A percentile compares a stretch with the other conserved stretches of the same genome.
Conservation (phyloP, 1,284 basidiomycete species). For the Ceratobasidium sp. region DNA sequence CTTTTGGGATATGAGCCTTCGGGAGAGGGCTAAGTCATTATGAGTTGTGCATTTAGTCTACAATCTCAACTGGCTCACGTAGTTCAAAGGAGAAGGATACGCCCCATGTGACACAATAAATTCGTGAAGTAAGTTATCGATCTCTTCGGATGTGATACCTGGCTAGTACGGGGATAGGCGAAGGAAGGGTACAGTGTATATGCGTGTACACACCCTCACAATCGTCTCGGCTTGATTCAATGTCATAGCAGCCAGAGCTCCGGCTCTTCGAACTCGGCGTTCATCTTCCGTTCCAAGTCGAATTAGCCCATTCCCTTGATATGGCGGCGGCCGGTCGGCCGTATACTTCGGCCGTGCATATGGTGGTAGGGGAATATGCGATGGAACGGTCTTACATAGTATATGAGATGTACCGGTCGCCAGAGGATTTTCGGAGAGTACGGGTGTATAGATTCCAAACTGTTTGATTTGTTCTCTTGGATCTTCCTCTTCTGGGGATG, state of each 20-base stretch:
- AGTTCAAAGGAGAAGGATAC: slow-evolving; percentile 89
- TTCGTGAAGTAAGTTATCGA: slow-evolving; percentile 79
- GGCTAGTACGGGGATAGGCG: slow-evolving; percentile 63
- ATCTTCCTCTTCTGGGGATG: slow-evolving; percentile 4
- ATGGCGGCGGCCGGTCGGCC: slow-evolving; percentile 52
- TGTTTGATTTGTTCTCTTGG: not conserved
- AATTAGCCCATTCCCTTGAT: slow-evolving; percentile 62
- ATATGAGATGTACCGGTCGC: slow-evolving; percentile 72
- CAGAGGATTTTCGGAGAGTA: slow-evolving; percentile 47
- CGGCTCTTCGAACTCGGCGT: slow-evolving; percentile 68
- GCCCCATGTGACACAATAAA: slow-evolving; percentile 76
- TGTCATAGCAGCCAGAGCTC: slow-evolving; percentile 71
- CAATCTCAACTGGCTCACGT: slow-evolving; percentile 85
- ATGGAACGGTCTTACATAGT: slow-evolving; percentile 69
- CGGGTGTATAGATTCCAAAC: slow-evolving; percentile 48
- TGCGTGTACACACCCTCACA: slow-evolving; percentile 64
- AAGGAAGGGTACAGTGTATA: slow-evolving; percentile 54
- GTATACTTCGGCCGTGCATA: slow-evolving; percentile 66
- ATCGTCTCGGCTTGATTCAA: slow-evolving; percentile 70
- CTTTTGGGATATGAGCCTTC: slow-evolving; percentile 40
- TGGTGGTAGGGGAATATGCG: slow-evolving; percentile 68
- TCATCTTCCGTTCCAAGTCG: slow-evolving; percentile 72
- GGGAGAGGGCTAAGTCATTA: not conserved
- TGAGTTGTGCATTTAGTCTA: slow-evolving; percentile 81
- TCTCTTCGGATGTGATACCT: slow-evolving; percentile 78